Percentiles rank a stretch among this genome's conserved stretches.
phyloP scores from a whole-genome alignment of 192 early-diverging fungal species.

The Rhizoclosmatium globosum region DNA sequence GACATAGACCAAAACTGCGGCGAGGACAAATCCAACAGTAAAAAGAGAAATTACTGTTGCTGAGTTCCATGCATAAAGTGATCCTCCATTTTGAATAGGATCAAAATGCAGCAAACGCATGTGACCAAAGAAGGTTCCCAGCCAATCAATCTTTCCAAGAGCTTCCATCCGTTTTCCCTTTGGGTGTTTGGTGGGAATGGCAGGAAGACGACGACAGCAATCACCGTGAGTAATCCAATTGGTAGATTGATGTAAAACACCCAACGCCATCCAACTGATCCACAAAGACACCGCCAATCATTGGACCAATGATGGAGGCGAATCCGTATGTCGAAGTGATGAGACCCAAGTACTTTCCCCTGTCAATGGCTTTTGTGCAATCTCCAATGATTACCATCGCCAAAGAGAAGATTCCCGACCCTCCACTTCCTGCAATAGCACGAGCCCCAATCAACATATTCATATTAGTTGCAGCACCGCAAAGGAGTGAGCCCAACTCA shows the following conservation, averaged over 20 bases:
- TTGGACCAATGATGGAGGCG: constrained; percentile 77
- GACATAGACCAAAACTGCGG: constrained; percentile 59
- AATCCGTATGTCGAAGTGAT: constrained; percentile 77
- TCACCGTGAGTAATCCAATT: constrained; percentile 61
- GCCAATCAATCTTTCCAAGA: constrained; percentile 27
- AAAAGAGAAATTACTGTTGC: constrained; percentile 67
- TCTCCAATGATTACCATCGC: constrained; percentile 87
- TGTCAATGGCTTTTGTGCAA: constrained; percentile 68
- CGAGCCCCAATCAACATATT: constrained; percentile 71
- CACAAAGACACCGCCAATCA: constrained; percentile 83
- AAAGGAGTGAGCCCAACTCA: constrained; percentile 76
- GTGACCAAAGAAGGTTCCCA: constrained; percentile 31
- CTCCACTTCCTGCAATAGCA: constrained; percentile 79
- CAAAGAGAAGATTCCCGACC: constrained; percentile 78
- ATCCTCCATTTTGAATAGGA: constrained; percentile 70
- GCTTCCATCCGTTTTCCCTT: not conserved
- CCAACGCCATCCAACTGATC: constrained; percentile 57
- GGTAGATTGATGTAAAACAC: constrained; percentile 82
- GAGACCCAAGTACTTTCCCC: constrained; percentile 77
- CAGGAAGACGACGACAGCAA: constrained; percentile 57
- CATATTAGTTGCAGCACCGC: constrained; percentile 73
- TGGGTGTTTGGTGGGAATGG: constrained; percentile 38
- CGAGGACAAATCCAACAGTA: constrained; percentile 61
- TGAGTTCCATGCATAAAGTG: constrained; percentile 66
- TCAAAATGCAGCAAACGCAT: constrained; percentile 25